Evolutionary conservation across 345 rosid genomes (phyloP).

Genomic region (Gossypium rotundifolium): DNA sequence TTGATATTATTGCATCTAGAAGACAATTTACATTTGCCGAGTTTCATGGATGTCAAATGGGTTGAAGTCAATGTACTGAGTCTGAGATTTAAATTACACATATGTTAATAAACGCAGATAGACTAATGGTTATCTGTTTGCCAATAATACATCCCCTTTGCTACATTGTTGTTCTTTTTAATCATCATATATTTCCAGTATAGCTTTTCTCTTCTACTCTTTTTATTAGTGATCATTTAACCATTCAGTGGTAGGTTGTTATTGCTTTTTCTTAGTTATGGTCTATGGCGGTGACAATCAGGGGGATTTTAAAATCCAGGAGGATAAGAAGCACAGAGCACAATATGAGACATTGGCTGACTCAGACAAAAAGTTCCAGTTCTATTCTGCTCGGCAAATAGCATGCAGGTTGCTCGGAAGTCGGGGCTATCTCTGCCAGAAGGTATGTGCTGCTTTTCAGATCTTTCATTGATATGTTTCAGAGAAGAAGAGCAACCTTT

Average conservation of each 20-base stretch:
- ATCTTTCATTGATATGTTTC: not conserved
- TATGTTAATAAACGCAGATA: not conserved
- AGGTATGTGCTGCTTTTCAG: conserved; percentile 35
- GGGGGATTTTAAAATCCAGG: conserved; percentile 68
- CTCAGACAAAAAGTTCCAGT: conserved; percentile 66
- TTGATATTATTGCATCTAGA: not conserved
- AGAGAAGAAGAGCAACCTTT: not conserved
- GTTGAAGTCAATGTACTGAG: not conserved
- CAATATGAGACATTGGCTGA: conserved; percentile 68
- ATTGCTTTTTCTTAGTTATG: not conserved
- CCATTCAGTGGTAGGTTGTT: not conserved
- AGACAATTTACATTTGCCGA: not conserved
- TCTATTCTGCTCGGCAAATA: conserved; percentile 83
- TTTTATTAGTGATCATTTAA: not conserved
- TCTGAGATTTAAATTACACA: not conserved
- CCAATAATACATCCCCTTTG: not conserved
- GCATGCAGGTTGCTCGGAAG: conserved; percentile 90
- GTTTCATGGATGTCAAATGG: not conserved
- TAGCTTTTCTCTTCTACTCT: not conserved
- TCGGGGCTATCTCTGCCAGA: conserved; percentile 84
- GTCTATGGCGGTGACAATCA: conserved; percentile 16
- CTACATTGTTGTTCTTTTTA: not conserved
- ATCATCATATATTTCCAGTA: not conserved
- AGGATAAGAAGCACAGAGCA: conserved; percentile 92
- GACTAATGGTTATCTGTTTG: not conserved